Conservation (phyloP, 2,329 filamentous ascomycete genomes). For the Chrysoporthe deuterocubensis region DNA sequence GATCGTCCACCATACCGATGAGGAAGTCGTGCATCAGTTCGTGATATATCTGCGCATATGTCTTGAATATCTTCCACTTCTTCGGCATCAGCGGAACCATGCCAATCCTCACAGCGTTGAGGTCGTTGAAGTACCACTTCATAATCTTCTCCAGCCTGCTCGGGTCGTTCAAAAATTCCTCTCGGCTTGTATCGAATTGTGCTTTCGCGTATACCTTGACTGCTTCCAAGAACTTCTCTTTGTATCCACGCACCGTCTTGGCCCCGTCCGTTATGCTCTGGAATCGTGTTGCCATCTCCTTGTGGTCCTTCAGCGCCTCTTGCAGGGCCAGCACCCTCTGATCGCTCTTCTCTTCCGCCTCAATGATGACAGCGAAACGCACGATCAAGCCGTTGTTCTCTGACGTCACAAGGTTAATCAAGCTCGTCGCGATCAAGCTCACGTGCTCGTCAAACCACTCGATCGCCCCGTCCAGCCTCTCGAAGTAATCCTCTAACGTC, state of each 20-base stretch:
- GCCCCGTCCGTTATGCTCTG: conserved; percentile 94
- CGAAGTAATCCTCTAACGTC: conserved; percentile 89
- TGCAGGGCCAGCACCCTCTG: conserved; percentile 88
- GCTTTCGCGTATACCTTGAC: conserved; percentile 74
- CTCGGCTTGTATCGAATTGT: conserved; percentile 73
- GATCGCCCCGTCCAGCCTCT: conserved; percentile 81
- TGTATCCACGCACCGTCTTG: conserved; percentile 91
- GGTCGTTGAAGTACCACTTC: conserved; percentile 97
- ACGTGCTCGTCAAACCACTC: conserved; percentile 97
- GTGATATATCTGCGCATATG: conserved; percentile 90
- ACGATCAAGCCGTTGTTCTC: conserved; percentile 91
- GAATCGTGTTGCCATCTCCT: conserved; percentile 90
- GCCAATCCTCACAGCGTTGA: conserved; percentile 91
- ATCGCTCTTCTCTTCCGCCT: conserved; percentile 96
- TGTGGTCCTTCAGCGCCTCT: conserved; percentile 93
- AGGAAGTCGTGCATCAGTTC: conserved; percentile 94
- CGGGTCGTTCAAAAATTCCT: conserved; percentile 82
- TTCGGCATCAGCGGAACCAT: conserved; percentile 92
- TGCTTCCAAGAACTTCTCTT: conserved; percentile 87
- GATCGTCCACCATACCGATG: conserved; percentile 79
- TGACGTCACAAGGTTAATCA: conserved; percentile 83
- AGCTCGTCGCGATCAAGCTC: conserved; percentile 82
- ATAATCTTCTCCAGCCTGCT: conserved; percentile 82
- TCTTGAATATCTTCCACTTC: conserved; percentile 94
- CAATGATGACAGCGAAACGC: conserved; percentile 86